These are phyloP conservation scores for Candida corydali DNA, from an alignment of 805 yeast species.

Conservation along the genomic window DNA sequence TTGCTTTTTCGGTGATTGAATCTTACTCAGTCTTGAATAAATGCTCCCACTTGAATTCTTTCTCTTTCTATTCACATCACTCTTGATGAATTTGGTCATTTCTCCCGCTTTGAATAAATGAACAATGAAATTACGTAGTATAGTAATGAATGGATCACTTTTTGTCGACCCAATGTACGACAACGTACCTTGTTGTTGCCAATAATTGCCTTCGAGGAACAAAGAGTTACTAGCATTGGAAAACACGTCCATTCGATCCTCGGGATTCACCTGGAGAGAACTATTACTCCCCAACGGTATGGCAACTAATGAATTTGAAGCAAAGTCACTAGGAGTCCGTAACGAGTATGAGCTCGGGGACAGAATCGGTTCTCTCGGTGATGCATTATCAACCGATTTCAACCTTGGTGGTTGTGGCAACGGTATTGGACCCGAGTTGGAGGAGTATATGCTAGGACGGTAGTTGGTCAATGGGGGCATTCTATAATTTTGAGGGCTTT, in stretches of 20 bases:
- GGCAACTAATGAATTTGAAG: conserved; percentile 15
- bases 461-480: neutral
- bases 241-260: conserved; percentile 31
- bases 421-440: conserved; percentile 3
- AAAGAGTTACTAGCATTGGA: conserved; percentile 32
- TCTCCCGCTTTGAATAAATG: conserved; percentile 30
- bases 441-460: no score
- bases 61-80: conserved; percentile 13
- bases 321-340: conserved; percentile 1
- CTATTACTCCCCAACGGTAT: conserved; percentile 35
- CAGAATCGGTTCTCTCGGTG: neutral
- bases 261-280: conserved; percentile 25
- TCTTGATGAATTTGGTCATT: conserved; percentile 25
- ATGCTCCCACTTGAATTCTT: conserved; percentile 7
- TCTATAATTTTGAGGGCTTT: neutral
- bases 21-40: neutral
- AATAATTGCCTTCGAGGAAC: conserved; percentile 31
- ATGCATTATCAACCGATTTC: neutral
- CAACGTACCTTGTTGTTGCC: conserved; percentile 39
- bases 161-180: conserved; percentile 39
- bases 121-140: conserved; percentile 32
- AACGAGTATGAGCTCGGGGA: neutral
- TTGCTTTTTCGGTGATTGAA: neutral
- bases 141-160: conserved; percentile 35
- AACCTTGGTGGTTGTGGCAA: conserved; percentile 4